Evolutionary conservation across 495 filamentous ascomycete genomes (phyloP).

Genomic region (Podospora appendiculata): DNA sequence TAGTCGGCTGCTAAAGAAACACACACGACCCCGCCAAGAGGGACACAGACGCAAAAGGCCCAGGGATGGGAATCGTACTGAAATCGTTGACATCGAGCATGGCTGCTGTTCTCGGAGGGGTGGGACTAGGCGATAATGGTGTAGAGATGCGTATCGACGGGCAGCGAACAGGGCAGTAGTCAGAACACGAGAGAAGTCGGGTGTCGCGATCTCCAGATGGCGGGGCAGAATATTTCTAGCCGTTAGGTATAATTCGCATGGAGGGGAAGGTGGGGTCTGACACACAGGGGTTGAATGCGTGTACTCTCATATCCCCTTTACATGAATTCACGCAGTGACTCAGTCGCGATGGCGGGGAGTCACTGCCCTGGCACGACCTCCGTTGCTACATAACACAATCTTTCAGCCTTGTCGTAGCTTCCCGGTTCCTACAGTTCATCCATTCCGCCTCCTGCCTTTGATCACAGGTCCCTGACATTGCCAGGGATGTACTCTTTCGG

Average conservation of each 20-base stretch:
- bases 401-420: too few species aligned
- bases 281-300: slow-evolving; percentile 2
- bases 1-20: too few species aligned
- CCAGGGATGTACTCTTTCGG: too few species aligned
- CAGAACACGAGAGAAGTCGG: too few species aligned
- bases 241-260: slow-evolving; percentile 6
- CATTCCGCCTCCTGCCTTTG: too few species aligned
- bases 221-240: slow-evolving; percentile 27
- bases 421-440: too few species aligned
- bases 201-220: slow-evolving; percentile 19
- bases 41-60: too few species aligned
- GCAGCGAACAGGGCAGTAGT: too few species aligned
- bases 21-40: too few species aligned
- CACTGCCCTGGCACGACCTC: neutral
- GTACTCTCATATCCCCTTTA: neutral
- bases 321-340: slow-evolving; percentile 2
- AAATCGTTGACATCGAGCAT: slow-evolving; percentile 36
- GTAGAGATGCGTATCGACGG: too few species aligned
- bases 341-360: neutral
- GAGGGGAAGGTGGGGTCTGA: slow-evolving; percentile 23
- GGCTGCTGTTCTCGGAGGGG: neutral
- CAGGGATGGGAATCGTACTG: slow-evolving; percentile 11
- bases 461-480: too few species aligned
- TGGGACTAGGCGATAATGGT: neutral
- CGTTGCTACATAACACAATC: too few species aligned